Evolutionary conservation across 116 monocot species (phyloP).

Genomic region (Papilionanthe hybrid): DNA sequence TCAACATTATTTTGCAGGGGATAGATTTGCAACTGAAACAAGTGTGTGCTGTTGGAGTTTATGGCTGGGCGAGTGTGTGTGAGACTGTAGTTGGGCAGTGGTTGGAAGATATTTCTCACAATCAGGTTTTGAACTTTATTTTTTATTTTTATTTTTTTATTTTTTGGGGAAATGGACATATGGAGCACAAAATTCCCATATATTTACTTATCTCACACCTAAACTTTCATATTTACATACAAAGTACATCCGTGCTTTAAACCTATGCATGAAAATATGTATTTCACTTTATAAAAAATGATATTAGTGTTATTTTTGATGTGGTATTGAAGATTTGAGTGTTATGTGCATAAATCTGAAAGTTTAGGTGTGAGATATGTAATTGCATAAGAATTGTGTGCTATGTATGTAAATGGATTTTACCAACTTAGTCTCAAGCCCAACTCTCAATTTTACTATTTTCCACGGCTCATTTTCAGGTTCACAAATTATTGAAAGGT

Average conservation of each 20-base stretch:
- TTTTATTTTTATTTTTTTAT: background rate
- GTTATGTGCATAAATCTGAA: no score
- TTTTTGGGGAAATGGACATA: background rate
- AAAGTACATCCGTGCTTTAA: no score
- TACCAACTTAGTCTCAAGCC: background rate
- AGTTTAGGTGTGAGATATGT: no score
- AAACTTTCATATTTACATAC: no score
- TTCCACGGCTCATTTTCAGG: conserved; percentile 26
- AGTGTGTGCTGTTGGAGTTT: conserved; percentile 72
- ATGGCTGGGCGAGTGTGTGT: conserved; percentile 84
- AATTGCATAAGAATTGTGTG: no score
- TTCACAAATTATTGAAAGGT: conserved; percentile 92
- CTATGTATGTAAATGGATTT: background rate
- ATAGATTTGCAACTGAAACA: conserved; percentile 90
- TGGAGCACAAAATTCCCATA: no score
- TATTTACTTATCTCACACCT: no score
- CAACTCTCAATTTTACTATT: conserved; percentile 1
- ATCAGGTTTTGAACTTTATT: conserved; percentile 56
- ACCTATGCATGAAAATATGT: no score
- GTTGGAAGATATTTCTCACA: conserved; percentile 98
- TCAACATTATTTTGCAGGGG: conserved; percentile 42
- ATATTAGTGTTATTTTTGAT: no score
- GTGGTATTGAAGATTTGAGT: no score
- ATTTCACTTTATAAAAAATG: no score
- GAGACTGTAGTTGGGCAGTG: conserved; percentile 78